phyloP scores from a whole-genome alignment of 192 early-diverging fungal species.

The Irineochytrium annulatum region DNA sequence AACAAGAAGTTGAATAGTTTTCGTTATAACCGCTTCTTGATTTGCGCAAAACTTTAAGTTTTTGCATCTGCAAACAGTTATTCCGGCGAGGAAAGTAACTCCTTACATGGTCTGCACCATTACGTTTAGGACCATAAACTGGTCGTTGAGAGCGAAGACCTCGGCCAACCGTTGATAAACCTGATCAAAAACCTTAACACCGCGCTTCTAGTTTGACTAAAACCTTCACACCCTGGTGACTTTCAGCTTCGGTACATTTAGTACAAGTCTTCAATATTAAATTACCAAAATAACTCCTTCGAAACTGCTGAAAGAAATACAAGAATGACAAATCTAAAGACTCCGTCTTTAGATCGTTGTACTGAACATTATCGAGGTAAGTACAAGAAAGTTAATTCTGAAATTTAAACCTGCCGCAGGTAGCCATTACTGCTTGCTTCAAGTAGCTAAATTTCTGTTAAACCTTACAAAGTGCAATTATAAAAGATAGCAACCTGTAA shows the following conservation, averaged over 20 bases:
- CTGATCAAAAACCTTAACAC: conserved; percentile 23
- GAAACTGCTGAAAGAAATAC: conserved; percentile 74
- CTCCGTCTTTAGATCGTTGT: no score
- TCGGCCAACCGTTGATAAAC: conserved; percentile 64
- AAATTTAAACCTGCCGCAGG: no score
- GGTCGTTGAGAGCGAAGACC: conserved; percentile 63
- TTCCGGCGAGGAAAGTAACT: neutral
- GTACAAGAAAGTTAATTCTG: no score
- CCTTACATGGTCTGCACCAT: conserved; percentile 64
- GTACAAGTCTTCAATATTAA: no score
- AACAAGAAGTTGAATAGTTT: conserved; percentile 69
- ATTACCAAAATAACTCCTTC: conserved; percentile 71
- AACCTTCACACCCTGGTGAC: conserved; percentile 19
- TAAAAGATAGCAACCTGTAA: no score
- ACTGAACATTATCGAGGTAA: no score
- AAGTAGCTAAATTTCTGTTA: no score
- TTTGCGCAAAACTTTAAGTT: conserved; percentile 62
- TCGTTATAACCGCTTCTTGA: conserved; percentile 51
- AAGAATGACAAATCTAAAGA: conserved; percentile 75
- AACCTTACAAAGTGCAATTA: no score
- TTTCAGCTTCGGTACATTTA: conserved; percentile 1
- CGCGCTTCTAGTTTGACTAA: neutral
- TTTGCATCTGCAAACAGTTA: conserved; percentile 11
- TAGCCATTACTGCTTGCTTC: no score
- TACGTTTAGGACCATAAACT: conserved; percentile 50